A percentile compares a stretch with the other conserved stretches of the same genome.
These are phyloP conservation scores for Fragilaria radians DNA, from an alignment of 108 stramenopile genomes.

Conservation along the genomic window DNA sequence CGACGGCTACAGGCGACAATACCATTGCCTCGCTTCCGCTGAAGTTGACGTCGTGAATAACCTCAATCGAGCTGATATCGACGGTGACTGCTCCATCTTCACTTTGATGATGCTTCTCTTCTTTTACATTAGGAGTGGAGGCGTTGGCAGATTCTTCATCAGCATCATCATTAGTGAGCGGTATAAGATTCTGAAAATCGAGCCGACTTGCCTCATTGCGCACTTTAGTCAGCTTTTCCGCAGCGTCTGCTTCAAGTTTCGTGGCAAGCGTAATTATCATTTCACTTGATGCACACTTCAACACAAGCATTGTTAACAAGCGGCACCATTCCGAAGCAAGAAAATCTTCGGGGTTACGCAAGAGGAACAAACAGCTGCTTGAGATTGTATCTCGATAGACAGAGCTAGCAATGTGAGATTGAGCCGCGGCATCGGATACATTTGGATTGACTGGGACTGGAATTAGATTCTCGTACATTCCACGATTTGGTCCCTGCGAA, in stretches of 20 bases:
- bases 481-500: slow-evolving; percentile 49
- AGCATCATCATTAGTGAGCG: slow-evolving; percentile 21
- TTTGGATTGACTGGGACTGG: slow-evolving; percentile 71
- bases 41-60: slow-evolving; percentile 23
- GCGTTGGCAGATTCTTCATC: slow-evolving; percentile 8
- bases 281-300: slow-evolving; percentile 77
- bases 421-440: slow-evolving; percentile 69
- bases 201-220: slow-evolving; percentile 15
- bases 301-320: slow-evolving; percentile 51
- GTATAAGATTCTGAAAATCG: slow-evolving; percentile 25
- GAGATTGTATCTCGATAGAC: slow-evolving; percentile 69
- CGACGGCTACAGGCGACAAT: slow-evolving; percentile 1
- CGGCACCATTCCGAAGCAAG: slow-evolving; percentile 64
- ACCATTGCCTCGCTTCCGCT: not conserved
- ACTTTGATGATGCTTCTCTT: not conserved
- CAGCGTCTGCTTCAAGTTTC: slow-evolving; percentile 46
- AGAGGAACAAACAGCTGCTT: slow-evolving; percentile 41
- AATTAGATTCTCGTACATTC: slow-evolving; percentile 45
- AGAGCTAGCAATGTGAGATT: slow-evolving; percentile 54
- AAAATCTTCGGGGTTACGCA: slow-evolving; percentile 53
- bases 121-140: not conserved
- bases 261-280: slow-evolving; percentile 50
- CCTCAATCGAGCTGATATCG: slow-evolving; percentile 36
- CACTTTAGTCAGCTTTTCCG: slow-evolving; percentile 29
- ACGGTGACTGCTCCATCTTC: slow-evolving; percentile 10